Conservation (phyloP, 2,329 filamentous ascomycete species). For the Phialophora tarda region DNA sequence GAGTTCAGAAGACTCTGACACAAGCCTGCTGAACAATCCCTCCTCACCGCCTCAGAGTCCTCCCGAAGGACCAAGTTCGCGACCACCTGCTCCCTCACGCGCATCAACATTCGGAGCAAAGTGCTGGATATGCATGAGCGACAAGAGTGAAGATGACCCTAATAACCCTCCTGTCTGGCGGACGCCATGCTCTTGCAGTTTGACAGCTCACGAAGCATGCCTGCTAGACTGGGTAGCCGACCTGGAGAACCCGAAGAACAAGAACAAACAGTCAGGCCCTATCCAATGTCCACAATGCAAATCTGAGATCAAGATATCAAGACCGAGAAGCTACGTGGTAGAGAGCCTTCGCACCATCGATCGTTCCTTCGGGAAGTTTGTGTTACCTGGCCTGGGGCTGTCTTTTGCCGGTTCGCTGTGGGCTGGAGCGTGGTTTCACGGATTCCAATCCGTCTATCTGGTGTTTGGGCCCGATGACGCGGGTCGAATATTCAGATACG, state of each 20-base stretch:
- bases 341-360: constrained; percentile 67
- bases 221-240: constrained; percentile 93
- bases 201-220: constrained; percentile 89
- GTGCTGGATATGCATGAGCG: constrained; percentile 74
- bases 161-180: constrained; percentile 71
- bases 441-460: constrained; percentile 67
- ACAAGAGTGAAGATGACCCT: constrained; percentile 68
- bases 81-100: constrained; percentile 30
- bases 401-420: constrained; percentile 53
- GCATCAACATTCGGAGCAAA: constrained; percentile 52
- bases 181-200: constrained; percentile 85
- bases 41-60: constrained; percentile 14
- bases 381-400: constrained; percentile 68
- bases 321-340: constrained; percentile 75
- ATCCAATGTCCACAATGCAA: constrained; percentile 92
- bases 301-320: constrained; percentile 73
- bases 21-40: constrained; percentile 37
- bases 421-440: constrained; percentile 62
- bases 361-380: constrained; percentile 61
- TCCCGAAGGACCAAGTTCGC: constrained; percentile 14
- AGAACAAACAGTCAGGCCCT: constrained; percentile 57
- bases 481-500: constrained; percentile 56
- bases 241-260: constrained; percentile 69
- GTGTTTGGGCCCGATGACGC: constrained; percentile 70
- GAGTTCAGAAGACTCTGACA: constrained; percentile 41